Evolutionary conservation across 192 early-diverging fungal genomes (phyloP).

Genomic region (Globomyces pollinis-pini): DNA sequence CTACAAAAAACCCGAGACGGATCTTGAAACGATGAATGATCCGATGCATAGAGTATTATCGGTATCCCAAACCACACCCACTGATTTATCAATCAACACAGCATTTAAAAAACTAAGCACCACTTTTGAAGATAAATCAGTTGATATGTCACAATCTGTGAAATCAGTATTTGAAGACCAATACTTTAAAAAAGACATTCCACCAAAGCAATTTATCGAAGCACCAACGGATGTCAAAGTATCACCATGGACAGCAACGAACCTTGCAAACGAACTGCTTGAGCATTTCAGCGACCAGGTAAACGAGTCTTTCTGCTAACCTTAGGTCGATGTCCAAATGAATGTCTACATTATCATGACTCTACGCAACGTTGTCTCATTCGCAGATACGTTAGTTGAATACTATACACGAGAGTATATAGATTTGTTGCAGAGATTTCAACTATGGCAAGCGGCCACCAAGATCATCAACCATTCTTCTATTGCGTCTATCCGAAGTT

Average conservation of each 20-base stretch:
- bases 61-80: not conserved
- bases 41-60: not conserved
- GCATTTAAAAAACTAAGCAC: not conserved
- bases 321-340: slow-evolving; percentile 68
- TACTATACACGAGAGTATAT: slow-evolving; percentile 66
- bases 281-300: slow-evolving; percentile 70
- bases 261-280: slow-evolving; percentile 47
- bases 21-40: not conserved
- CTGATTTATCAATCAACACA: not conserved
- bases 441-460: slow-evolving; percentile 61
- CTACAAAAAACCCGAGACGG: not conserved
- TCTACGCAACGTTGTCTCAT: slow-evolving; percentile 33
- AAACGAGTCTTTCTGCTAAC: not conserved
- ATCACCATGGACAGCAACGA: slow-evolving; percentile 23
- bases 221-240: not conserved
- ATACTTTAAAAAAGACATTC: not conserved
- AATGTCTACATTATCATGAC: slow-evolving; percentile 62
- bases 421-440: slow-evolving; percentile 63
- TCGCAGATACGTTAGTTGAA: slow-evolving; percentile 43
- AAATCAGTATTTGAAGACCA: not conserved
- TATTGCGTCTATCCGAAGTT: slow-evolving; percentile 28
- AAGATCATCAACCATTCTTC: slow-evolving; percentile 48
- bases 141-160: not conserved
- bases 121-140: not conserved
- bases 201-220: too few relatives aligned